Evolutionary conservation across 2,329 filamentous ascomycete genomes (phyloP), one percentile per base, ranked within the genome.

Genomic region (Aspergillus pseudotamarii): DNA sequence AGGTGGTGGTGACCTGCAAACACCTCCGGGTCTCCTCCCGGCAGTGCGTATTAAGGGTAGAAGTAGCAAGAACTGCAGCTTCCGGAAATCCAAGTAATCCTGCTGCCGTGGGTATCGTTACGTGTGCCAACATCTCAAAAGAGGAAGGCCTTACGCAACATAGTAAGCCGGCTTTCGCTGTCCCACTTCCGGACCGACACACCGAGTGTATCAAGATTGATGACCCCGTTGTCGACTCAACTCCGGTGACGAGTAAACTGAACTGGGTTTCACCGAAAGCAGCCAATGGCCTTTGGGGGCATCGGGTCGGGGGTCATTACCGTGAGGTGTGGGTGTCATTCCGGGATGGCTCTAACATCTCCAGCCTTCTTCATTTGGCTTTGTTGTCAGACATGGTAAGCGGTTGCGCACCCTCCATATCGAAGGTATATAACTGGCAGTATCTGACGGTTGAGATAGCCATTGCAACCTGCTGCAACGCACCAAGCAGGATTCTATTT

Each of bases 261-360:
- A 58, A 69, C 34, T 70, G 68, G 69, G 57, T 70, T 21, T 65
- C 68, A 3, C 68, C 69, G 6, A 63, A 60, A 45, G 64, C 65
- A 12, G 38, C 64, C 6, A 57, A 66, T 43, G 66, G 65, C 23
- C 61, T 69, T 32, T 71, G 69, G 68, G 69, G 69, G n/a, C 69
- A 71, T 26, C 60, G 69, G 12, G 54, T 71, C 4, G 69, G 69
- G 11, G 68, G 69, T 3, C 68, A 71, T 48, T 38, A 68, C 19
- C 64, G 69, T 9, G 69, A 71, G 36, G 65, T 70, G 4, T 71
- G 68, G 69, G 36, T 71, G 11, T 70, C 69, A 5, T 68, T 69
- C 53, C 62, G 64, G n/a, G 68, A 70, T 51, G 65, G 66, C 8
- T 66, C 66, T 10, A 62, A 43, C 28, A 59, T 69, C 50, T 65